Conservation (phyloP, 768 basidiomycete genomes). For the Xanthoconium purpureum region DNA sequence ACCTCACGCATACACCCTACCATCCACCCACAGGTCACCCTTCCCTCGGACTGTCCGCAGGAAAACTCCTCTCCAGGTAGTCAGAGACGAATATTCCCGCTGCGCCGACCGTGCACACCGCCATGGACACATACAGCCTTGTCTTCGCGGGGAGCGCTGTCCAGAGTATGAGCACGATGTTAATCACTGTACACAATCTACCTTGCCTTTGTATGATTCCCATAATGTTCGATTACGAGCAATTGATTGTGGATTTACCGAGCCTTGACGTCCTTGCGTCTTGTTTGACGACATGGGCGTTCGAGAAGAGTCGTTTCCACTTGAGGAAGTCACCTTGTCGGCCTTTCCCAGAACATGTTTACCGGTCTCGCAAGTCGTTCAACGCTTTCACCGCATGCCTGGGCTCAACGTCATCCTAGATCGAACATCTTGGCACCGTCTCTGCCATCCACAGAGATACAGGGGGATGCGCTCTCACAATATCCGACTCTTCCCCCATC, state of each 20-base stretch:
- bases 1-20: constrained; percentile 5
- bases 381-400: background rate
- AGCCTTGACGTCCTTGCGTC: background rate
- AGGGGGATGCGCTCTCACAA: constrained; percentile 80
- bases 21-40: no score
- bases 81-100: constrained; percentile 49
- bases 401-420: constrained; percentile 43
- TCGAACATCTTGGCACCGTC: constrained; percentile 86
- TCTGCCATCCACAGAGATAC: constrained; percentile 57
- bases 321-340: background rate
- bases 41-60: background rate
- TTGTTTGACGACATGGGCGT: constrained; percentile 19
- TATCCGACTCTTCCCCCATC: constrained; percentile 68
- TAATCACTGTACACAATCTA: constrained; percentile 1
- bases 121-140: constrained; percentile 50
- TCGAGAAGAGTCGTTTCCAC: background rate
- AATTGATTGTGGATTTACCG: constrained; percentile 5
- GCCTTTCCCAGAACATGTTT: constrained; percentile 50
- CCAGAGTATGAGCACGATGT: constrained; percentile 10
- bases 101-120: constrained; percentile 44
- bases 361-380: constrained; percentile 64
- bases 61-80: constrained; percentile 46
- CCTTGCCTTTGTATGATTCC: constrained; percentile 44
- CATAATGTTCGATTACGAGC: constrained; percentile 31
- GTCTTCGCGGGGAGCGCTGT: constrained; percentile 54